Evolutionary conservation across 805 yeast species (phyloP).

Genomic region (Candida qinlingensis): DNA sequence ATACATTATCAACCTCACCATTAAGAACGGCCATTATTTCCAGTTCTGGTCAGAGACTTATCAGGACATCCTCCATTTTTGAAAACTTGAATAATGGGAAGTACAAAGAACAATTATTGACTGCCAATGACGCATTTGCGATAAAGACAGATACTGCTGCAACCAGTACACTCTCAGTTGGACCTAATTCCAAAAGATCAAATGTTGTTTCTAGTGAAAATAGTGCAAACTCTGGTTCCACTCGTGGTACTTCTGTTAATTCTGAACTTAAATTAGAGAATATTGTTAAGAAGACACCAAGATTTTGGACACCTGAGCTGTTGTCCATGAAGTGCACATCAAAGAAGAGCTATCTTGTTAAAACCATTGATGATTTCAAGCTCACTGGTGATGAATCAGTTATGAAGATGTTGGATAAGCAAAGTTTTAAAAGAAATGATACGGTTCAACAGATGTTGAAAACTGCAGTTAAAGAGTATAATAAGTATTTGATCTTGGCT

Average conservation of each 20-base stretch:
- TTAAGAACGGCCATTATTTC: background rate
- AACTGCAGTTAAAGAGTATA: conserved; percentile 2
- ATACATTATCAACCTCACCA: background rate
- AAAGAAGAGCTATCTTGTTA: background rate
- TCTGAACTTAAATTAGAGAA: background rate
- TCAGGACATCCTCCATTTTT: conserved; percentile 1
- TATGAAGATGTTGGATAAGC: conserved; percentile 9
- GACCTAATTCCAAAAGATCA: background rate
- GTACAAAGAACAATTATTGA: conserved; percentile 2
- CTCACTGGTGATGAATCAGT: background rate
- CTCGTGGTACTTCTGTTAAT: no score
- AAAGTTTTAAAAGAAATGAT: background rate
- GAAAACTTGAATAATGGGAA: conserved; percentile 6
- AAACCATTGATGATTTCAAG: background rate
- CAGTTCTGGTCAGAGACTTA: background rate
- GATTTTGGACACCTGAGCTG: conserved; percentile 5
- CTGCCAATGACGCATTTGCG: background rate
- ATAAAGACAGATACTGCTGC: background rate
- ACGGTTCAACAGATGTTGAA: background rate
- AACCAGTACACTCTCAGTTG: background rate
- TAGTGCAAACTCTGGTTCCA: background rate
- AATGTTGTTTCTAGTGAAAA: background rate
- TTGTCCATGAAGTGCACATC: background rate
- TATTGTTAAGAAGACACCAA: background rate
- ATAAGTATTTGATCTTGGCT: conserved; percentile 1